Conservation (phyloP, 1,139 yeast species). For the Eremothecium gossypii region DNA sequence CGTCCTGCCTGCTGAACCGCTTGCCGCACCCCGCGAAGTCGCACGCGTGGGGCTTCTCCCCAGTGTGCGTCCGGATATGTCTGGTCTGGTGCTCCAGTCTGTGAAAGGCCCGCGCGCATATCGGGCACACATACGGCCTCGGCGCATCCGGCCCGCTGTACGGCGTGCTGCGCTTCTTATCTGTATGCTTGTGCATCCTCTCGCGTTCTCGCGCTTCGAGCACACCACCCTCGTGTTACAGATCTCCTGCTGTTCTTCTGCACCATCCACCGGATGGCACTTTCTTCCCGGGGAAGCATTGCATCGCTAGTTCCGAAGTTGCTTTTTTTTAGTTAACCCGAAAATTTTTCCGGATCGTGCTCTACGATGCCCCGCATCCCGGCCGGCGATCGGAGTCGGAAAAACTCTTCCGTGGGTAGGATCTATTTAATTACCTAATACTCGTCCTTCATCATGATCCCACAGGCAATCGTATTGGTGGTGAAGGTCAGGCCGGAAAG, state of each 20-base stretch:
- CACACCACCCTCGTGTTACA: neutral
- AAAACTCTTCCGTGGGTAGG: neutral
- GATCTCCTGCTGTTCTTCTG: neutral
- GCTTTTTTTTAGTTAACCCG: no score
- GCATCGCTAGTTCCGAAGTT: no score
- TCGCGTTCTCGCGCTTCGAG: no score
- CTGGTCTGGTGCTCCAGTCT: slow-evolving; percentile 61
- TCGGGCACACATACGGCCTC: slow-evolving; percentile 48
- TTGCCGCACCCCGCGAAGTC: slow-evolving; percentile 58
- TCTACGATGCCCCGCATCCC: neutral
- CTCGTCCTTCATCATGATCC: slow-evolving; percentile 3
- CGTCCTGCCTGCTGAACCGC: slow-evolving; percentile 59
- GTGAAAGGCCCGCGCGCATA: slow-evolving; percentile 56
- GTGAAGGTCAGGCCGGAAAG: slow-evolving; percentile 4
- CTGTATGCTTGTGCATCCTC: neutral
- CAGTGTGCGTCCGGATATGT: slow-evolving; percentile 63
- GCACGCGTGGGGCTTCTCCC: slow-evolving; percentile 70
- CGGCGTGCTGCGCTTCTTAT: slow-evolving; percentile 8
- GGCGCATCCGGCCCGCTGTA: slow-evolving; percentile 22
- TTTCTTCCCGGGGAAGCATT: neutral
- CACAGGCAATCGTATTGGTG: slow-evolving; percentile 1
- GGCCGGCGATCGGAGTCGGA: neutral
- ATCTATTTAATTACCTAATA: neutral
- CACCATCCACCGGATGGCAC: neutral
- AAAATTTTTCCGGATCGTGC: slow-evolving; percentile 1